A percentile compares a stretch with the other conserved stretches of the same genome.
Evolutionary conservation across 345 rosid genomes (phyloP).

Genomic region (Hirschfeldia incana): DNA sequence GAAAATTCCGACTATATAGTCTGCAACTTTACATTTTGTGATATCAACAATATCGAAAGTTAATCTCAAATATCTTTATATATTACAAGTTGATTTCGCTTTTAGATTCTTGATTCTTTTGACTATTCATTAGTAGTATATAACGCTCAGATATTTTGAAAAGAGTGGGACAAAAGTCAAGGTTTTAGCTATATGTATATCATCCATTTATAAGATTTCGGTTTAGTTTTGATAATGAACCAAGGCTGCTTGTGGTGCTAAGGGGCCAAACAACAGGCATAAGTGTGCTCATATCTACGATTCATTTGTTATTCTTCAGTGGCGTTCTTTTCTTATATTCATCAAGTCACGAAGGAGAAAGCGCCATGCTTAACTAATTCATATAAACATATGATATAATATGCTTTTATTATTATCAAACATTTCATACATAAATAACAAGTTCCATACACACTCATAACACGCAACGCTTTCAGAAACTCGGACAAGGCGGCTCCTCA

Average conservation of each 20-base stretch:
- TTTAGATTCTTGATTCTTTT: neutral
- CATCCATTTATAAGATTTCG: neutral
- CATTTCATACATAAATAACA: neutral
- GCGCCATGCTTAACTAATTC: neutral
- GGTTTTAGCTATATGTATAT: neutral
- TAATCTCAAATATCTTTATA: neutral
- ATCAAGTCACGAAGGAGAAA: neutral
- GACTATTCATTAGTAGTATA: neutral
- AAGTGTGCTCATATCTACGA: neutral
- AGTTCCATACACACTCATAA: neutral
- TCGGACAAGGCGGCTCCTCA: neutral
- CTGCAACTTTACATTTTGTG: neutral
- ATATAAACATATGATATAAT: neutral
- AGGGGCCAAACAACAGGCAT: too few species aligned
- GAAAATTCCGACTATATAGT: neutral
- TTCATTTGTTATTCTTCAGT: neutral
- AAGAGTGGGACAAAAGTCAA: neutral
- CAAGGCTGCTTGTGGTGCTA: too few species aligned
- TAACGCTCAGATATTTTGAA: neutral
- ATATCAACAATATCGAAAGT: neutral
- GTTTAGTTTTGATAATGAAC: neutral
- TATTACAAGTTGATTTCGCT: conserved; percentile 24
- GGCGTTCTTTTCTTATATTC: neutral
- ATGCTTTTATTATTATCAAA: neutral
- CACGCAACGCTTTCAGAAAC: neutral